A percentile compares a stretch with the other conserved stretches of the same genome.
Conservation (phyloP, 495 filamentous ascomycete genomes). For the Xylaria grammica region DNA sequence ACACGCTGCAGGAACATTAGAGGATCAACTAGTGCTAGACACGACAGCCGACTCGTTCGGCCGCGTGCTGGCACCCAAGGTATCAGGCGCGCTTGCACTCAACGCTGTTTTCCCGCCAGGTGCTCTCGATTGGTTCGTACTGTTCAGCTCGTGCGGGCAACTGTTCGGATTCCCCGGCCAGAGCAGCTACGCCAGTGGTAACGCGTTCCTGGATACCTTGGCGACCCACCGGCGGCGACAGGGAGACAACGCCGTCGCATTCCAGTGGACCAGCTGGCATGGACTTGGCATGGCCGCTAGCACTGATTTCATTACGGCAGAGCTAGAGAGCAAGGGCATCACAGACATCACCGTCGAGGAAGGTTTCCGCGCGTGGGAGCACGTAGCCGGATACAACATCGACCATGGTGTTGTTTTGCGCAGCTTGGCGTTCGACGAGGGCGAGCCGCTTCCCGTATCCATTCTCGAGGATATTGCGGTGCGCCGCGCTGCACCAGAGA, state of each 20-base stretch:
- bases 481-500: slow-evolving; percentile 21
- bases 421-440: slow-evolving; percentile 30
- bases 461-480: slow-evolving; percentile 43
- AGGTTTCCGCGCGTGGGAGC: slow-evolving; percentile 50
- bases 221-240: slow-evolving; percentile 35
- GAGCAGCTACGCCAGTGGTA: slow-evolving; percentile 60
- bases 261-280: slow-evolving; percentile 54
- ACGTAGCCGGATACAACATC: slow-evolving; percentile 40
- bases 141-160: slow-evolving; percentile 55
- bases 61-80: slow-evolving; percentile 47
- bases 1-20: slow-evolving; percentile 53
- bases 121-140: slow-evolving; percentile 64
- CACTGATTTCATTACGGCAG: slow-evolving; percentile 48
- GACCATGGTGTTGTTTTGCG: slow-evolving; percentile 47
- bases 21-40: slow-evolving; percentile 44
- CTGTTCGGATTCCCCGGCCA: slow-evolving; percentile 59
- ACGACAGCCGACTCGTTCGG: slow-evolving; percentile 39
- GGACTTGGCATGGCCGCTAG: slow-evolving; percentile 47
- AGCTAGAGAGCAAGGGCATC: slow-evolving; percentile 50
- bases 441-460: slow-evolving; percentile 34
- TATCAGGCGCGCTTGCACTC: slow-evolving; percentile 44
- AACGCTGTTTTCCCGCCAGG: slow-evolving; percentile 40
- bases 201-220: slow-evolving; percentile 59
- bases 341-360: slow-evolving; percentile 48
- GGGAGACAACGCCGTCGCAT: slow-evolving; percentile 43